Base-by-base conservation (phyloP, 2,329 filamentous ascomycete genomes). In the Cladobotryum mycophilum region DNA sequence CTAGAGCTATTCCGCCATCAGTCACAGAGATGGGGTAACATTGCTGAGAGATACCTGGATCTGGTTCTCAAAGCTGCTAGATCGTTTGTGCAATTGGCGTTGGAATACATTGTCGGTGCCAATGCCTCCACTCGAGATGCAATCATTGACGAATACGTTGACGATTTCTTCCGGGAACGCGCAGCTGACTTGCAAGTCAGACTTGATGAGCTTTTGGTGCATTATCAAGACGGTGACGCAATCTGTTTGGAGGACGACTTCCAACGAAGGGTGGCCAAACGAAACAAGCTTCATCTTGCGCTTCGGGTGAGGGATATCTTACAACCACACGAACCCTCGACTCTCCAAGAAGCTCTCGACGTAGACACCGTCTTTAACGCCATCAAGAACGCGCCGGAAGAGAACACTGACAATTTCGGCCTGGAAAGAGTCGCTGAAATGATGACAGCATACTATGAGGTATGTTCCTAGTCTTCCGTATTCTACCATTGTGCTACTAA, bases 391-490 rank as follows among this genome's bases (percentile, higher is more conserved):
- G 37, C 49, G 0, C 41, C 55, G 2, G 48, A 56, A 5, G 55
- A 55, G 5, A 56, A 60, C 13, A 47, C 46, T 2, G 54, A 53
- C 44, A 63, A 64, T 14, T 72, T 71, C 46, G 69, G 65, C 1
- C 69, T 65, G 0, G 63, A 69, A 0, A 67, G 66, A 1, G 62
- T 74, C 1, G 67, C 78, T 41, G 69, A 78, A 42, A 72, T 70
- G 54, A 71, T 74, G 61, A 54, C 69, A 45, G 64, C 65, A 0
- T 74, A 75, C 51, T 76, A 76, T 52, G 63, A 72, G 53, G 73
- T 76, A 55, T 46, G 49, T 36, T 1, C 3, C 9, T n/a, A 0
- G 44, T 13, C 9, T 1, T 2, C 12, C 13, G 0, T 45, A 11
- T 5, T 3, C 1, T n/a, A n/a, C 1, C 4, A 15, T 17, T 2